Base-by-base conservation (phyloP, 2,329 filamentous ascomycete species). In the Thelonectria discophora region DNA sequence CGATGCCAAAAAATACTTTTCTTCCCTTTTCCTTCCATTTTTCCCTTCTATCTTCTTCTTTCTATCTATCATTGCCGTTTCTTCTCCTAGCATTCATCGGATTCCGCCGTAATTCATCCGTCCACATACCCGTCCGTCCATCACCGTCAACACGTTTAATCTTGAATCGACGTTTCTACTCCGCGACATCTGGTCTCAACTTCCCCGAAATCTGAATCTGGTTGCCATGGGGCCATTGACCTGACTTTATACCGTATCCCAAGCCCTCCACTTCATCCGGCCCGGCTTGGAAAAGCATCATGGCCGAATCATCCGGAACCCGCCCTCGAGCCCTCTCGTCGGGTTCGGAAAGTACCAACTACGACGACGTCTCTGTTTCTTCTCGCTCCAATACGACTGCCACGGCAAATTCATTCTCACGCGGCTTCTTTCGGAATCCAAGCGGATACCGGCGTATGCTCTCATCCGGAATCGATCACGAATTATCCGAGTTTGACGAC, bases 361-460 rank as follows among this genome's bases (percentile, higher is more conserved):
- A 12, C 45, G 10, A 24, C 4, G 13, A 10, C 21, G 34, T 37
- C 15, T 64, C 63, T 27, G 51, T 55, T 6, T 27, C 60, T 24
- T 62, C 58, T 5, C 54, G 55, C 18, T 42, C 48, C 20, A 54
- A 56, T n/a, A 54, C 67, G 15, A 47, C 42, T 11, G 56, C 55
- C 21, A 56, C 65, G 39, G 54, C 46, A 49, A 59, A 56, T 43
- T 60, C 51, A 42, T 64, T 62, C 47, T 67, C 63, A 9, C 42
- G 37, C 9, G 66, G 57, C 48, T 40, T 68, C 20, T 71, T 70
- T 47, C 66, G 65, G 10, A 69, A 47, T 24, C 51, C 56, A 27
- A 60, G 68, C 43, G 68, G 66, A 13, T 72, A 72, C 49, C 63
- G 63, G 21, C 50, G 65, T 18, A 71, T 68, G 68, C 58, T 59